phyloP scores from a whole-genome alignment of 2,329 filamentous ascomycete genomes.

The Myriosclerotinia scirpicola region DNA sequence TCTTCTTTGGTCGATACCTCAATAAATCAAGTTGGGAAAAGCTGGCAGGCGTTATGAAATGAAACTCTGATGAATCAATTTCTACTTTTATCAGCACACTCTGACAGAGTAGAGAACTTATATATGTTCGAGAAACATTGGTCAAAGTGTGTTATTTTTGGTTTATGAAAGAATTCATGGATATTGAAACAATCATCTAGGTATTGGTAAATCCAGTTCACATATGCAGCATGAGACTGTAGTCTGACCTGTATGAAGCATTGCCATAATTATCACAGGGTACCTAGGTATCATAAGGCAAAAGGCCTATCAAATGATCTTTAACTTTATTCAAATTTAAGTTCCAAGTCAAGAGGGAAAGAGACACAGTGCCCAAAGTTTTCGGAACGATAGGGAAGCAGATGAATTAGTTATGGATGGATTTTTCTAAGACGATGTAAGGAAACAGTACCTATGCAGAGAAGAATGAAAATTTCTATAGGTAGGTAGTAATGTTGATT shows the following conservation, averaged over 20 bases:
- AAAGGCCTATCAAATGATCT: background rate
- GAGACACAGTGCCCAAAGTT: background rate
- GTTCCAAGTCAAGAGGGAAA: background rate
- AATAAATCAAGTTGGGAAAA: constrained; percentile 5
- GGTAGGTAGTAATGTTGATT: too few relatives aligned
- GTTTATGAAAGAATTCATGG: background rate
- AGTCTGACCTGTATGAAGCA: background rate
- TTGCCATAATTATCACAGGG: background rate
- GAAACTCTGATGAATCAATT: background rate
- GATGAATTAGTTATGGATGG: background rate
- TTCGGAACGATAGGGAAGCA: background rate
- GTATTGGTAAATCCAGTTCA: background rate
- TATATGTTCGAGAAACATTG: background rate
- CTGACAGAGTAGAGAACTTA: background rate
- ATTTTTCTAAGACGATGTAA: background rate
- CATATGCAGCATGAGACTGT: background rate
- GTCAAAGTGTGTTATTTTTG: background rate
- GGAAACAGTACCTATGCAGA: background rate
- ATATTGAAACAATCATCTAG: background rate
- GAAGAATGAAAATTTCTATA: background rate
- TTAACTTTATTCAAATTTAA: background rate
- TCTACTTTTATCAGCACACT: background rate
- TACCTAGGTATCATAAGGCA: background rate
- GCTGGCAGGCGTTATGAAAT: background rate
- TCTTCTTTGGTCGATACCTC: constrained; percentile 2